Percentiles rank a stretch among this genome's conserved stretches.
phyloP scores from a whole-genome alignment of 805 yeast genomes.

The Sugiyamaella floridensis region DNA sequence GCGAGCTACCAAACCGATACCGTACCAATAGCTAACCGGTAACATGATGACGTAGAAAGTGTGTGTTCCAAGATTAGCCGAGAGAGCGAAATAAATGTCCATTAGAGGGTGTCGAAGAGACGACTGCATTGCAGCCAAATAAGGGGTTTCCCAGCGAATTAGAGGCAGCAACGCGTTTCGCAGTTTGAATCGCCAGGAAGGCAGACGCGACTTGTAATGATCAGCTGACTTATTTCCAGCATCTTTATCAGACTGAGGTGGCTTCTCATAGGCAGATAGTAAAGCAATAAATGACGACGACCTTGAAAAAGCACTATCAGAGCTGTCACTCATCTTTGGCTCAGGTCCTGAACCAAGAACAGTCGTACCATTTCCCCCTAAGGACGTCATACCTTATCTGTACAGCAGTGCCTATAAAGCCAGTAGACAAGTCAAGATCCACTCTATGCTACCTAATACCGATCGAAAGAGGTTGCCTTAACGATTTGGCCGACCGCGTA shows the following conservation, averaged over 20 bases:
- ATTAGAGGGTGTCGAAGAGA: constrained; percentile 40
- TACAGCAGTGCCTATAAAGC: background rate
- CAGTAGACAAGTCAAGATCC: background rate
- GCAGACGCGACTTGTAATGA: constrained; percentile 56
- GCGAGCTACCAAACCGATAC: constrained; percentile 48
- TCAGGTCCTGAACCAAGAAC: background rate
- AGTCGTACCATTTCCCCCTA: background rate
- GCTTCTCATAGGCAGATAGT: constrained; percentile 20
- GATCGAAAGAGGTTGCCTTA: too few species aligned
- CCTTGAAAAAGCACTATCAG: background rate
- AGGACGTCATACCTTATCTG: background rate
- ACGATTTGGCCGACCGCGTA: too few species aligned
- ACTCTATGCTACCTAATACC: too few species aligned
- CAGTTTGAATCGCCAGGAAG: constrained; percentile 38
- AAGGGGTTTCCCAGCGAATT: constrained; percentile 58
- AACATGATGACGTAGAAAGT: constrained; percentile 86
- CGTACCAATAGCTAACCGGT: constrained; percentile 82
- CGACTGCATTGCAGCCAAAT: constrained; percentile 52
- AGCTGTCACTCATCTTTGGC: background rate
- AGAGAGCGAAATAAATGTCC: constrained; percentile 75
- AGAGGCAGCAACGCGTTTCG: constrained; percentile 50
- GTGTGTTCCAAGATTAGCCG: constrained; percentile 88
- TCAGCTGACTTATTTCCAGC: constrained; percentile 68
- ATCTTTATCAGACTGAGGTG: constrained; percentile 37
- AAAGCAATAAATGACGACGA: constrained; percentile 20